Conservation (phyloP, 2,329 filamentous ascomycete genomes). For the Dactylellina haptotyla region DNA sequence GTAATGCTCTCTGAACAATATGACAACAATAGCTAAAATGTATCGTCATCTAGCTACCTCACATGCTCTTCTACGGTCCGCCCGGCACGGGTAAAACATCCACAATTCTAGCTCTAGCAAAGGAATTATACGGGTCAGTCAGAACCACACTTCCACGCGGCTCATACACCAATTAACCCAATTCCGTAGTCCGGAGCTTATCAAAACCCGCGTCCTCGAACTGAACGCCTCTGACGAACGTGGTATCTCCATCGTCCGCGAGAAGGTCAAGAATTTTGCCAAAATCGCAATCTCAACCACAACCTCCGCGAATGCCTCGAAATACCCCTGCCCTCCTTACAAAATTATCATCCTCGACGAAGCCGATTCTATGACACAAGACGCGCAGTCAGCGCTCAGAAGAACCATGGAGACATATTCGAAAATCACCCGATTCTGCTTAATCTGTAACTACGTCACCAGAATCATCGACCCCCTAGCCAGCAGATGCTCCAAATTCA, state of each 20-base stretch:
- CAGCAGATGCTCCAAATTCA: constrained; percentile 92
- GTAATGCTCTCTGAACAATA: constrained; percentile 4
- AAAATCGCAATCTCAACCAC: constrained; percentile 91
- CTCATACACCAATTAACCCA: not conserved
- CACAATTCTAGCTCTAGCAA: constrained; percentile 94
- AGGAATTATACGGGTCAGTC: constrained; percentile 82
- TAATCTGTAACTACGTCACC: constrained; percentile 99
- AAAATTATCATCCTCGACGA: constrained; percentile 99
- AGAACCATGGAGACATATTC: constrained; percentile 98
- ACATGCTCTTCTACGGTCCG: constrained; percentile 99
- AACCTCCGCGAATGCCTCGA: constrained; percentile 70
- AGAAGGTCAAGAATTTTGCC: constrained; percentile 98
- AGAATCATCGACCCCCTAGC: constrained; percentile 97
- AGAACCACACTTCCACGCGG: not conserved
- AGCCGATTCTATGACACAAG: constrained; percentile 98
- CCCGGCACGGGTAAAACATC: constrained; percentile 98
- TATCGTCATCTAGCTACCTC: constrained; percentile 78
- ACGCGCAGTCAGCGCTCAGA: constrained; percentile 90
- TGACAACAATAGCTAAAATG: not conserved
- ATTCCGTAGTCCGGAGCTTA: constrained; percentile 76
- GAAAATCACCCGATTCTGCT: constrained; percentile 94
- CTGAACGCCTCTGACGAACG: constrained; percentile 99
- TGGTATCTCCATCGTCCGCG: constrained; percentile 93
- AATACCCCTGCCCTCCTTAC: constrained; percentile 94
- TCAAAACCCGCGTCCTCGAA: constrained; percentile 94